Percentiles rank a stretch among this genome's conserved stretches.
Conservation (phyloP, 371 early-diverging fungal species). For the Apophysomyces variabilis region DNA sequence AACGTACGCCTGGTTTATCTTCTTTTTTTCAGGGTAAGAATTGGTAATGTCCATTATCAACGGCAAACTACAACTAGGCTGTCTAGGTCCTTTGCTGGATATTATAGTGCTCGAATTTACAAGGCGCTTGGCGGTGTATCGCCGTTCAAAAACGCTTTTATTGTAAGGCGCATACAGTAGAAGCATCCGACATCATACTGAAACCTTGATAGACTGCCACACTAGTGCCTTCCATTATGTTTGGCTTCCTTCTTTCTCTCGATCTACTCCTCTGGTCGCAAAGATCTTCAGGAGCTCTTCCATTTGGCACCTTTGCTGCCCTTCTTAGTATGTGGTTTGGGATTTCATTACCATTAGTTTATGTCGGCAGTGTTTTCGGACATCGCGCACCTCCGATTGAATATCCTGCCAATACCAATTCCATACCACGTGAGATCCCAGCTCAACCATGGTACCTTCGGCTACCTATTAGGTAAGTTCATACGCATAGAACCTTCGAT, state of each 20-base stretch:
- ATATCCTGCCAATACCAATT: conserved; percentile 86
- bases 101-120: conserved; percentile 77
- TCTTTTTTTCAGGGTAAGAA: conserved; percentile 71
- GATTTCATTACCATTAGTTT: conserved; percentile 72
- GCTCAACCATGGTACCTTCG: conserved; percentile 82
- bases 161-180: conserved; percentile 19
- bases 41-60: conserved; percentile 20
- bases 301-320: conserved; percentile 81
- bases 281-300: conserved; percentile 80
- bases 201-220: conserved; percentile 41
- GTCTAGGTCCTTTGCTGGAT: conserved; percentile 66
- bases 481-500: neutral
- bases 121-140: conserved; percentile 76
- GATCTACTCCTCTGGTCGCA: conserved; percentile 80
- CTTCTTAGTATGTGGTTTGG: conserved; percentile 77
- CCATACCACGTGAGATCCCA: conserved; percentile 93
- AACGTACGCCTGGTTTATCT: conserved; percentile 71
- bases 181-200: neutral
- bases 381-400: conserved; percentile 69
- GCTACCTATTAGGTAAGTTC: conserved; percentile 44
- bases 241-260: conserved; percentile 56
- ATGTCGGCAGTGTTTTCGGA: conserved; percentile 81
- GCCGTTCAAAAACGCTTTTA: conserved; percentile 75
- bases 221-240: conserved; percentile 50
- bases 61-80: neutral